Base-by-base conservation (phyloP, 2,329 filamentous ascomycete genomes). In the Aspergillus latus region DNA sequence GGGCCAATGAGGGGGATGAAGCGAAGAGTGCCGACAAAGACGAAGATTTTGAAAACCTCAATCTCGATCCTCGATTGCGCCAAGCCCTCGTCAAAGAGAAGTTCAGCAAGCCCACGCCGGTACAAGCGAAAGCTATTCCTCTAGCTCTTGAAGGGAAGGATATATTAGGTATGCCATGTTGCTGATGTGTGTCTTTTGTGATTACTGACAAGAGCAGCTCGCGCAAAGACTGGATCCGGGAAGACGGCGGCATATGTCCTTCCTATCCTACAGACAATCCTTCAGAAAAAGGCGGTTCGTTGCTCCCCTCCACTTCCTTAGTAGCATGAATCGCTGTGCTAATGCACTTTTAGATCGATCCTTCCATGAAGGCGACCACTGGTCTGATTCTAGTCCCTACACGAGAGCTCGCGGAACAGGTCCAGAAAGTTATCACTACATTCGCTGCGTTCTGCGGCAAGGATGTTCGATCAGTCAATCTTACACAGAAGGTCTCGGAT, bases 221-320 rank as follows among this genome's bases (percentile, higher is more conserved):
- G 93, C 69, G 91, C 93, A 37, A 95, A 93, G 74, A 97, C 94
- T 4, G 94, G 94, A 9, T 96, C 92, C 3, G 94, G 94, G 64
- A 99, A 99, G 81, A 99, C 94, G 10, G 91, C 91, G n/a, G 93
- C 94, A 49, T 97, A 97, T 71, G 79, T 96, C 5, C 81, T 99
- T 42, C 94, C 94, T 1, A 82, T 96, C n/a, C 76, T 99, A 13
- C 89, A 96, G 64, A 84, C 84, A 37, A 89, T 96, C 59, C 77
- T 99, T 54, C 89, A 88, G 70, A 84, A 85, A 63, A 96, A 96
- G 75, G 76, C 82, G 65, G 85, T 87, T 72, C 56, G 71, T 67
- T 37, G 32, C 32, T 39, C 21, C 15, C 4, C 6, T 9, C 13
- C 30, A 26, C 9, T n/a, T 29, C 5, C 10, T 16, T 8, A 13